phyloP scores from a whole-genome alignment of 805 yeast genomes.

The Suhomyces sp. region DNA sequence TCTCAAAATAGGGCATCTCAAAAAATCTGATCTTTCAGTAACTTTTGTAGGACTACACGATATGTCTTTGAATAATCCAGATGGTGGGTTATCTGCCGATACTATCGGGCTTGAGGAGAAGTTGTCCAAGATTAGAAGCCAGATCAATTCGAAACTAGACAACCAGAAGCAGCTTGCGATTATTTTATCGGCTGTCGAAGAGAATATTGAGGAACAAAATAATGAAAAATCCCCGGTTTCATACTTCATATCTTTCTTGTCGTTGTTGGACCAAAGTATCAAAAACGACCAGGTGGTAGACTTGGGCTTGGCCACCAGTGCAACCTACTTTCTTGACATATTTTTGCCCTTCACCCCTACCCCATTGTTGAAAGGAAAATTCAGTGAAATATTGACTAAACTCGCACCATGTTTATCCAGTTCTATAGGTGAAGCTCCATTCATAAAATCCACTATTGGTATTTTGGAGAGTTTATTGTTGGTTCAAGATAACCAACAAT shows the following conservation, averaged over 20 bases:
- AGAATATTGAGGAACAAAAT: constrained; percentile 67
- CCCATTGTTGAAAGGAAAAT: constrained; percentile 65
- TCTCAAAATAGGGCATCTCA: not conserved
- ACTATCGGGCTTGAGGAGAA: constrained; percentile 57
- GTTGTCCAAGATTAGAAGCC: constrained; percentile 65
- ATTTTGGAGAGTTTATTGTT: constrained; percentile 73
- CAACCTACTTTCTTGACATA: constrained; percentile 78
- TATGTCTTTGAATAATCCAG: constrained; percentile 27
- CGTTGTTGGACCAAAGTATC: constrained; percentile 74
- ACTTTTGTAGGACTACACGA: not conserved
- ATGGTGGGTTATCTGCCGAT: constrained; percentile 34
- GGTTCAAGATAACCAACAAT: constrained; percentile 76
- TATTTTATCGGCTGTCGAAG: constrained; percentile 86
- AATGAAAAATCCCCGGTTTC: constrained; percentile 67
- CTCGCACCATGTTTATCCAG: constrained; percentile 77
- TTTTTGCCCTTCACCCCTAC: constrained; percentile 73
- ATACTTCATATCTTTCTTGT: constrained; percentile 79
- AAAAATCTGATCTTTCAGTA: not conserved
- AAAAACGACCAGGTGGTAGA: constrained; percentile 52
- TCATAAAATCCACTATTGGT: constrained; percentile 80
- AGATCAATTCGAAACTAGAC: constrained; percentile 72
- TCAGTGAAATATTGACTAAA: constrained; percentile 72
- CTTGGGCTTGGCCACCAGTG: constrained; percentile 61
- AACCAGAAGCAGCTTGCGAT: constrained; percentile 85
- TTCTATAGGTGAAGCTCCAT: constrained; percentile 70